These are phyloP conservation scores for Aspergillus homomorphus DNA, from an alignment of 495 filamentous ascomycete genomes.

Conservation along the genomic window DNA sequence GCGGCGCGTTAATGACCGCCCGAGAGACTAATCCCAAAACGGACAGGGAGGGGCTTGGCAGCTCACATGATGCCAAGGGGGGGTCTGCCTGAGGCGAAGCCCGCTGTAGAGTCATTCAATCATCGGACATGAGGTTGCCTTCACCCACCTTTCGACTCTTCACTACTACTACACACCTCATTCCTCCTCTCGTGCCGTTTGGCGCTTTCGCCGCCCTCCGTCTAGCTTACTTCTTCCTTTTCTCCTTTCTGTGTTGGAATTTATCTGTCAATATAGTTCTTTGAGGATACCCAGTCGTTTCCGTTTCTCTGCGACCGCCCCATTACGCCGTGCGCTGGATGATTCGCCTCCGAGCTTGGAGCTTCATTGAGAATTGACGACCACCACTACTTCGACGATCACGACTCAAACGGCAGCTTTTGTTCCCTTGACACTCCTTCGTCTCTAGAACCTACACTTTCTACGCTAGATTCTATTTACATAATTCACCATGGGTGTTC, in stretches of 20 bases:
- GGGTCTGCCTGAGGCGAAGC: not conserved
- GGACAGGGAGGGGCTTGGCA: conserved; percentile 25
- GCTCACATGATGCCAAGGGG: conserved; percentile 8
- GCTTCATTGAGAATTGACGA: conserved; percentile 21
- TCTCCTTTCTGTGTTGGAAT: conserved; percentile 15
- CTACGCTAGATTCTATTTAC: conserved; percentile 7
- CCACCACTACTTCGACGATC: conserved; percentile 19
- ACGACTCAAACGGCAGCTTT: conserved; percentile 14
- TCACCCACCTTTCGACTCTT: not conserved
- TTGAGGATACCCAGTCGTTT: conserved; percentile 19
- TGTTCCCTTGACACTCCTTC: conserved; percentile 1
- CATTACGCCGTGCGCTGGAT: conserved; percentile 13
- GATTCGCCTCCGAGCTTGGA: conserved; percentile 19
- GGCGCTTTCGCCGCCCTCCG: conserved; percentile 2
- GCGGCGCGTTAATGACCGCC: conserved; percentile 41
- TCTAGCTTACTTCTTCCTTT: conserved; percentile 11
- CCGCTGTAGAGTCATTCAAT: conserved; percentile 9
- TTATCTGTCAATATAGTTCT: conserved; percentile 10
- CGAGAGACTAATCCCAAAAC: conserved; percentile 23
- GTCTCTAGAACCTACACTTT: not conserved
- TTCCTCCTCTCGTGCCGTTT: not conserved
- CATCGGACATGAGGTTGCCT: not conserved
- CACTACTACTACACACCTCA: not conserved
- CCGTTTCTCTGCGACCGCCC: conserved; percentile 15
- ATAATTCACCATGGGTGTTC: conserved; percentile 70